Conservation (phyloP, 306 rosid species). For the Ormosia emarginata region DNA sequence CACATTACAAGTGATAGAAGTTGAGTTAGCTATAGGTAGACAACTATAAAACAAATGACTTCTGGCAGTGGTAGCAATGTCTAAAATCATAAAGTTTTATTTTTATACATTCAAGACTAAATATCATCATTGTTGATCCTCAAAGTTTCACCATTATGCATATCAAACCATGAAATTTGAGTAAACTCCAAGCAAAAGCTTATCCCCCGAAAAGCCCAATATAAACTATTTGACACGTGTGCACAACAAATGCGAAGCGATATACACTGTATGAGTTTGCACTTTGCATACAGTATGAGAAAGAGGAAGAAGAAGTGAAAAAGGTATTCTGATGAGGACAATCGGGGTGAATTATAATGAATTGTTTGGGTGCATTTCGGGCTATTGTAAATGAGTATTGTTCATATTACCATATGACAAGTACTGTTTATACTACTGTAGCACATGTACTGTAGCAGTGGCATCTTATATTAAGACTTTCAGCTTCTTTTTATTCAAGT, state of each 20-base stretch:
- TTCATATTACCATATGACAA: not conserved
- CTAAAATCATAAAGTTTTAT: not conserved
- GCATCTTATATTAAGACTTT: not conserved
- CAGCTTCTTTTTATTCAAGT: not conserved
- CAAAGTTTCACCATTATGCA: not conserved
- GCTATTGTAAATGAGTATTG: not conserved
- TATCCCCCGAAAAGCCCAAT: not conserved
- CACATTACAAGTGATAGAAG: not conserved
- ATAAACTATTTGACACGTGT: not conserved
- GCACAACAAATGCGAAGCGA: not conserved
- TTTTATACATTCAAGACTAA: not conserved
- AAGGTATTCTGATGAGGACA: not conserved
- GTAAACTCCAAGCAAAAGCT: not conserved
- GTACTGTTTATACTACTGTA: not conserved
- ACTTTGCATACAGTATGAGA: not conserved
- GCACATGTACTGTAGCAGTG: not conserved
- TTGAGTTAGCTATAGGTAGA: not conserved
- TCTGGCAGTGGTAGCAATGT: not conserved
- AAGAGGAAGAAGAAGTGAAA: not conserved
- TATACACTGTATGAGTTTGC: not conserved
- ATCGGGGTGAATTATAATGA: not conserved
- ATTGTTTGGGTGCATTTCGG: not conserved
- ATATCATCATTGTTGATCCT: not conserved
- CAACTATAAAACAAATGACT: not conserved
- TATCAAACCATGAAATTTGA: constrained; percentile 1